Base-by-base conservation (phyloP, 2,329 filamentous ascomycete species). In the Orbilia blumenaviensis region DNA sequence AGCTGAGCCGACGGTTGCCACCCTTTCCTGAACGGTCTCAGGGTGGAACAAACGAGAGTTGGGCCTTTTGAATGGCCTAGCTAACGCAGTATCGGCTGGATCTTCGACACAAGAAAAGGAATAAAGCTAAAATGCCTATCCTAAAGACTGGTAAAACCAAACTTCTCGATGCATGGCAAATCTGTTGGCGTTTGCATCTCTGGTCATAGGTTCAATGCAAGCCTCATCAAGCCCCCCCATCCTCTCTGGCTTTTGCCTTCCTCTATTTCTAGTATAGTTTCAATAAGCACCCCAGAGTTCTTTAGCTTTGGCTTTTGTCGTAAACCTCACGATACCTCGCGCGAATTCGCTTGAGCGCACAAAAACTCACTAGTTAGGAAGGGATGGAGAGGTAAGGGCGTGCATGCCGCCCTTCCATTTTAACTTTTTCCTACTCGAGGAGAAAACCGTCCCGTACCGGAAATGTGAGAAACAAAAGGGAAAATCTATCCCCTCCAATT, bases 391-490 rank as follows among this genome's bases (percentile, higher is more conserved):
- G 5, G 52, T 56, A 56, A 56, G 52, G 52, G 52, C 52, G 52
- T 14, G 18, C 32, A 38, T 56, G 52, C 52, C 52, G 52, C 52
- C 32, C 32, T 56, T n/a, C 1, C 18, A 23, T 38, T 56, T 56
- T 56, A 23, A 56, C 3, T 32, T 23, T 60, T 21, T 44, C 41
- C 18, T 23, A 5, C 1, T 44, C n/a, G 14, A 32, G 27, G 3
- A 25, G 38, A 29, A 46, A 62, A 44, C 63, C 63, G 62, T 63
- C 54, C 52, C 54, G 62, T 50, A 42, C 60, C 63, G 71, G 71
- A 75, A 63, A 63, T 68, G 56, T 42, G 29, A 48, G 23, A 23
- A 46, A 16, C 5, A 3, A 12, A 16, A 38, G 14, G 14, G 27
- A 42, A 36, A 23, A 25, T n/a, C 34, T 8, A 34, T 54, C 21